Evolutionary conservation across 345 rosid genomes (phyloP).

Genomic region (Hypericum perforatum): DNA sequence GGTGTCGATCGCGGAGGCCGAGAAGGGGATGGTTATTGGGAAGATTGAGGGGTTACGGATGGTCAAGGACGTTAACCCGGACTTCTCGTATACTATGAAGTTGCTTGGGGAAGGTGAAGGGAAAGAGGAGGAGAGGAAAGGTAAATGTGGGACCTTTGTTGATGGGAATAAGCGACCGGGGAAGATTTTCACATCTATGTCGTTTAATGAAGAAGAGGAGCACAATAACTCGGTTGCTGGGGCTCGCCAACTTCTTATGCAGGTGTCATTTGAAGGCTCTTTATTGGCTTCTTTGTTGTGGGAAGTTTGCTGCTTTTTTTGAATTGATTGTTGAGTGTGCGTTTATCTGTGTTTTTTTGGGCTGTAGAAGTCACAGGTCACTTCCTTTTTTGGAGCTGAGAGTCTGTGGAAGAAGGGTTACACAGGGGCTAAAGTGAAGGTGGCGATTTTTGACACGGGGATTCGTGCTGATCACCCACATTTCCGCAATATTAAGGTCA

Average conservation of each 20-base stretch:
- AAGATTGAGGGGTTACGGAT: slow-evolving; percentile 47
- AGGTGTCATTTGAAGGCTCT: slow-evolving; percentile 26
- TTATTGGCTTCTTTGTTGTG: not conserved
- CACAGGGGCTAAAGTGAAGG: slow-evolving; percentile 85
- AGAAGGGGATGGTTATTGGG: slow-evolving; percentile 33
- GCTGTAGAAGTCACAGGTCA: slow-evolving; percentile 73
- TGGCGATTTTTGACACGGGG: slow-evolving; percentile 98
- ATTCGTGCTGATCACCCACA: slow-evolving; percentile 88
- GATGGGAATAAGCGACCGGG: slow-evolving; percentile 76
- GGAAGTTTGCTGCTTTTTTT: too few relatives aligned
- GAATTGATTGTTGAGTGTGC: too few relatives aligned
- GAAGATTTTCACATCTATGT: slow-evolving; percentile 79
- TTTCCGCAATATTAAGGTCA: slow-evolving; percentile 88
- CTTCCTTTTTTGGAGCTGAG: slow-evolving; percentile 93
- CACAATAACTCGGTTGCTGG: slow-evolving; percentile 24
- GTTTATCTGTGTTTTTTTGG: not conserved
- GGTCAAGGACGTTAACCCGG: slow-evolving; percentile 79
- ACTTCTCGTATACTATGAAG: slow-evolving; percentile 52
- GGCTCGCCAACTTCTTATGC: slow-evolving; percentile 62
- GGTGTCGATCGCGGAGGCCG: slow-evolving; percentile 43
- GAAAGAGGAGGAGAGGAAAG: too few relatives aligned
- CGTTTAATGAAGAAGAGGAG: slow-evolving; percentile 48
- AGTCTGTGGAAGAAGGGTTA: slow-evolving; percentile 79
- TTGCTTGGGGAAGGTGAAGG: slow-evolving; percentile 28
- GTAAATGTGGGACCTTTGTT: slow-evolving; percentile 29